Conservation (phyloP, 2,329 filamentous ascomycete genomes). For the Karstenula rhodostoma region DNA sequence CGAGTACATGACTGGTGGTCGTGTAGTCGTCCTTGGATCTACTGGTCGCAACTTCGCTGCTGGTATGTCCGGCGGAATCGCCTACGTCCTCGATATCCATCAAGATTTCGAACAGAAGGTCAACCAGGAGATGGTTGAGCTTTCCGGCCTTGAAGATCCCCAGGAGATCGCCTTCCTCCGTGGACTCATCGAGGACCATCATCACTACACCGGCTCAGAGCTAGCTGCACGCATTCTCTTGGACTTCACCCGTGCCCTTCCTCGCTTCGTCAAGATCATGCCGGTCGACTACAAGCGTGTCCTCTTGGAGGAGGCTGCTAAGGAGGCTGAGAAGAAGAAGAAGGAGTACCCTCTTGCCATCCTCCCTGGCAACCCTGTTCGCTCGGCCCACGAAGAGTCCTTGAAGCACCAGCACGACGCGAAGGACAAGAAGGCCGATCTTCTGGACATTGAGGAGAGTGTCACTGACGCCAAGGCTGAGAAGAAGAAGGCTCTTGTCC, state of each 20-base stretch:
- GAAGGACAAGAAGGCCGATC: conserved; percentile 71
- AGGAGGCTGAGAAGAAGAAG: conserved; percentile 84
- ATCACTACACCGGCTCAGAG: conserved; percentile 97
- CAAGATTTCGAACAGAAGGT: conserved; percentile 91
- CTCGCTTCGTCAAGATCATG: conserved; percentile 90
- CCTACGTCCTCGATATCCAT: conserved; percentile 89
- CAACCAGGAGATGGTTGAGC: conserved; percentile 97
- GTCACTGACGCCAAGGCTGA: conserved; percentile 83
- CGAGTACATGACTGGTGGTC: conserved; percentile 99
- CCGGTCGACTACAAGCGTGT: conserved; percentile 97
- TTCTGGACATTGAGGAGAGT: conserved; percentile 88
- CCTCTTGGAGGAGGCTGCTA: conserved; percentile 82
- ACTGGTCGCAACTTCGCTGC: conserved; percentile 97
- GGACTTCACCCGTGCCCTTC: conserved; percentile 92
- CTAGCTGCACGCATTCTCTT: conserved; percentile 89
- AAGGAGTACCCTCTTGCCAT: conserved; percentile 82
- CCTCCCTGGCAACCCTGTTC: conserved; percentile 71
- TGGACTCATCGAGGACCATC: conserved; percentile 92
- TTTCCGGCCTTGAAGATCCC: conserved; percentile 82
- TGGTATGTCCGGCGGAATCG: conserved; percentile 98
- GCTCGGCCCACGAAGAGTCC: conserved; percentile 61
- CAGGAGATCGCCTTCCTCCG: conserved; percentile 89
- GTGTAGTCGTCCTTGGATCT: conserved; percentile 83
- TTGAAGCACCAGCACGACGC: conserved; percentile 66
- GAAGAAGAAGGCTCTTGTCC: conserved; percentile 88